Percentiles rank a stretch among this genome's conserved stretches.
phyloP scores from a whole-genome alignment of 352 stramenopile species.

The Pythium pyrilobum region DNA sequence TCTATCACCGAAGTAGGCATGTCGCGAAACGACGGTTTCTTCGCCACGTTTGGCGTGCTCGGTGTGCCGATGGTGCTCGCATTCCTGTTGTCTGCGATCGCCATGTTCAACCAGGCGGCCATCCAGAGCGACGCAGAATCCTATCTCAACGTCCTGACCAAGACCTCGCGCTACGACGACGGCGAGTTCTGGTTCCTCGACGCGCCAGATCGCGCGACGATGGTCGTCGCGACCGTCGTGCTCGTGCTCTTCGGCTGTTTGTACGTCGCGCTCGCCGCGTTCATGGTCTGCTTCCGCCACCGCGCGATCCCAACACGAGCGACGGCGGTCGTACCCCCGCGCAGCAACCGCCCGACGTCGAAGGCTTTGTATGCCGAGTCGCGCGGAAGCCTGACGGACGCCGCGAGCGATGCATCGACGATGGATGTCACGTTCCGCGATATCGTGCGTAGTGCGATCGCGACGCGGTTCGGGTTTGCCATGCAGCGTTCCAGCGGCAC shows the following conservation, averaged over 20 bases:
- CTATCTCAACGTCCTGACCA: conserved; percentile 12
- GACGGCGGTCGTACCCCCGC: neutral
- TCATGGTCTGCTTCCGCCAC: conserved; percentile 11
- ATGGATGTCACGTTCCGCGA: too few relatives aligned
- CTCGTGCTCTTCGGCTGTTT: conserved; percentile 2
- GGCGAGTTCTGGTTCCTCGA: conserved; percentile 19
- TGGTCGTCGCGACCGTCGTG: neutral
- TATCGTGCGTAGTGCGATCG: too few relatives aligned
- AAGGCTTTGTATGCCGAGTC: neutral
- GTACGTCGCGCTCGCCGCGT: conserved; percentile 7
- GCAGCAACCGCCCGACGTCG: neutral
- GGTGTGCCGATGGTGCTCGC: conserved; percentile 14
- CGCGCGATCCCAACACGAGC: neutral
- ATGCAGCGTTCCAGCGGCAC: too few relatives aligned
- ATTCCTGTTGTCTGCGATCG: conserved; percentile 8
- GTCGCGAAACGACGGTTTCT: too few relatives aligned
- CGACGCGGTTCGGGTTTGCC: too few relatives aligned
- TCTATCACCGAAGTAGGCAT: too few relatives aligned
- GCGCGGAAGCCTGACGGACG: too few relatives aligned
- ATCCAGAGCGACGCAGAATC: conserved; percentile 10
- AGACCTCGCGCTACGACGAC: conserved; percentile 5
- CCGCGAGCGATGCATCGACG: too few relatives aligned
- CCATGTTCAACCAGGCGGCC: conserved; percentile 1
- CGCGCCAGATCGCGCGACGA: neutral
- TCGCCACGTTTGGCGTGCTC: neutral